phyloP scores from a whole-genome alignment of 2,329 filamentous ascomycete genomes.

The Talaromyces funiculosus region DNA sequence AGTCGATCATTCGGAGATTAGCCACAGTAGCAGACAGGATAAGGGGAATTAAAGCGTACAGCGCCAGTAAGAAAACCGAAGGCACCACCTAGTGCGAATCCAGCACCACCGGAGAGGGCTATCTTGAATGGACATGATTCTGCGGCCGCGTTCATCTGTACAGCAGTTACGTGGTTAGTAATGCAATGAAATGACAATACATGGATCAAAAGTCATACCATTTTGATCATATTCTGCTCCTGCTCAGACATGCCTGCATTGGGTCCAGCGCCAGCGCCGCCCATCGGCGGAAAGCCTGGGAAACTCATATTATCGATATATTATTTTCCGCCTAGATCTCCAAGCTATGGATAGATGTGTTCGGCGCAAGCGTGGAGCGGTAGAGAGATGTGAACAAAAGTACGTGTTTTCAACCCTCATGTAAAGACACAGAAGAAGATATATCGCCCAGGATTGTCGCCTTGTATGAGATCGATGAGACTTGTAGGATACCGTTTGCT shows the following conservation, averaged over 20 bases:
- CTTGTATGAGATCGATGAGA: background rate
- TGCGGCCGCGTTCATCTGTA: conserved; percentile 75
- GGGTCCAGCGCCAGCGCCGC: conserved; percentile 24
- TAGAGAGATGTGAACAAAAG: background rate
- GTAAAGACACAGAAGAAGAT: background rate
- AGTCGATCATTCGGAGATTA: background rate
- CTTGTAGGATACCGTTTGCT: background rate
- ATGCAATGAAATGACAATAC: background rate
- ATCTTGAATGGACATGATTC: conserved; percentile 89
- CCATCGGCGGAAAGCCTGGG: conserved; percentile 29
- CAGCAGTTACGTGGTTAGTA: background rate
- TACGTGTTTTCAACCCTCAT: background rate
- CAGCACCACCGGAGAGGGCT: conserved; percentile 83
- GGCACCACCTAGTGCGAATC: conserved; percentile 85
- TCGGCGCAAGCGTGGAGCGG: background rate
- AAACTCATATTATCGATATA: conserved; percentile 27
- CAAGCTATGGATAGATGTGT: background rate
- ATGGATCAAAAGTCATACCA: conserved; percentile 25
- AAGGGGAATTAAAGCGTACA: conserved; percentile 49
- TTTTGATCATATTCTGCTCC: conserved; percentile 45
- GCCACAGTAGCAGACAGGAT: too few species aligned
- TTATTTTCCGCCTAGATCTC: background rate
- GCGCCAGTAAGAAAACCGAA: conserved; percentile 98
- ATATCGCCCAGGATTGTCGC: background rate
- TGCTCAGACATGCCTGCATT: conserved; percentile 37